phyloP scores from a whole-genome alignment of 768 basidiomycete species.

The Lactifluus rugatus region DNA sequence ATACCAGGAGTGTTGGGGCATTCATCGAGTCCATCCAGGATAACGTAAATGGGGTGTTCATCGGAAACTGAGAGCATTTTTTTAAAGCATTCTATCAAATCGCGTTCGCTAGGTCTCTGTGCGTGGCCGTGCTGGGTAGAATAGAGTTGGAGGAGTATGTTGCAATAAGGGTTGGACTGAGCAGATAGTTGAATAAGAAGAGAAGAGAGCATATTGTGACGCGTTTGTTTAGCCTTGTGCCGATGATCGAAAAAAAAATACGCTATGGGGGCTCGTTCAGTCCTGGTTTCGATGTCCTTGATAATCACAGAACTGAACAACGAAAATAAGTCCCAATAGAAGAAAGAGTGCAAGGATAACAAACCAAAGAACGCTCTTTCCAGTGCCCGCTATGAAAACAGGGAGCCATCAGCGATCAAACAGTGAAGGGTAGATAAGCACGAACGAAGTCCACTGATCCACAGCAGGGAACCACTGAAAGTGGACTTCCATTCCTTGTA shows the following conservation, averaged over 20 bases:
- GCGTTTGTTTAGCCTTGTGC: background rate
- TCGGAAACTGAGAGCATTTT: background rate
- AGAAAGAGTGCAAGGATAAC: background rate
- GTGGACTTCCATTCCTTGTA: background rate
- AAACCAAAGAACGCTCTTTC: slow-evolving; percentile 1
- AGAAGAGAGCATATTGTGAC: background rate
- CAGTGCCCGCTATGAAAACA: background rate
- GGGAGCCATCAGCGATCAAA: background rate
- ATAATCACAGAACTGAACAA: background rate
- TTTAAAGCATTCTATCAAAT: background rate
- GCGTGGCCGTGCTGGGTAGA: background rate
- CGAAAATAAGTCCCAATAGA: background rate
- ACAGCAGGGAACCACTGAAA: background rate
- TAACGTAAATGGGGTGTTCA: background rate
- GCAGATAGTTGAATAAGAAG: background rate
- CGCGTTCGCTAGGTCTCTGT: background rate
- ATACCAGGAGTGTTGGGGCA: background rate
- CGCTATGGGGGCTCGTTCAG: background rate
- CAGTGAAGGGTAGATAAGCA: background rate
- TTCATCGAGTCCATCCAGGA: slow-evolving; percentile 3
- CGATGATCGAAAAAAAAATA: slow-evolving; percentile 1
- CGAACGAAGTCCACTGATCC: slow-evolving; percentile 3
- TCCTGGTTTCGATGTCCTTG: background rate
- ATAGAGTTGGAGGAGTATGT: background rate
- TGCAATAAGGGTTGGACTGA: background rate